phyloP scores from a whole-genome alignment of 805 yeast genomes.

The Suhomyces pyralidae region DNA sequence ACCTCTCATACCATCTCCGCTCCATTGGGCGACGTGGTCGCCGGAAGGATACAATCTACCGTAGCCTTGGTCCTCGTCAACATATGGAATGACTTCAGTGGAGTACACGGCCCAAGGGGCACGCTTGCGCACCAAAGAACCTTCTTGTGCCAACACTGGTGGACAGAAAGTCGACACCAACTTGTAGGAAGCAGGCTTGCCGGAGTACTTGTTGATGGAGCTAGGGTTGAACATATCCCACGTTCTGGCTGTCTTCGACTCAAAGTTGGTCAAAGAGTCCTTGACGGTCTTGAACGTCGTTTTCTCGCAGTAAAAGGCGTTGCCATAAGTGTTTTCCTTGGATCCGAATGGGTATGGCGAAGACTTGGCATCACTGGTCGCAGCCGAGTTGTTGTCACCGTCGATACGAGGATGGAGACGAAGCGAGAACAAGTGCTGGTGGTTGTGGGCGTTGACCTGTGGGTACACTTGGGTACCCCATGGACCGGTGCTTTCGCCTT shows the following conservation, averaged over 20 bases:
- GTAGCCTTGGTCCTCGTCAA: constrained; percentile 48
- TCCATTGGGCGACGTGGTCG: constrained; percentile 70
- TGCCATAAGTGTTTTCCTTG: constrained; percentile 72
- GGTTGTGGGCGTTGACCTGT: constrained; percentile 79
- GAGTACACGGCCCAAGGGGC: constrained; percentile 77
- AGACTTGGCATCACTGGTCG: constrained; percentile 59
- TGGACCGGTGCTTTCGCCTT: constrained; percentile 65
- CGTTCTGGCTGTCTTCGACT: constrained; percentile 62
- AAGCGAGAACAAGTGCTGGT: constrained; percentile 77
- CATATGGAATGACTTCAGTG: constrained; percentile 67
- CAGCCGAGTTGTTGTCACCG: constrained; percentile 75
- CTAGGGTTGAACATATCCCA: constrained; percentile 79
- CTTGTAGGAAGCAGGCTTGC: constrained; percentile 73
- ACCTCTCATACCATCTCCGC: constrained; percentile 65
- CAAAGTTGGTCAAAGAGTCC: constrained; percentile 62
- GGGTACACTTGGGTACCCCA: constrained; percentile 84
- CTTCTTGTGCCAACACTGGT: constrained; percentile 67
- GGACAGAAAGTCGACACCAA: constrained; percentile 74
- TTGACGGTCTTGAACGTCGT: constrained; percentile 65
- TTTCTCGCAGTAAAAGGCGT: constrained; percentile 65
- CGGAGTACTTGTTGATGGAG: constrained; percentile 63
- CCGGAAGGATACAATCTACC: constrained; percentile 80
- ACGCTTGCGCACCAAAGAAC: constrained; percentile 73
- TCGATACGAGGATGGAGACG: constrained; percentile 80
- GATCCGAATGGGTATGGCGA: constrained; percentile 62